These are phyloP conservation scores for Eucalyptus virginea DNA, from an alignment of 345 rosid species.

Conservation along the genomic window DNA sequence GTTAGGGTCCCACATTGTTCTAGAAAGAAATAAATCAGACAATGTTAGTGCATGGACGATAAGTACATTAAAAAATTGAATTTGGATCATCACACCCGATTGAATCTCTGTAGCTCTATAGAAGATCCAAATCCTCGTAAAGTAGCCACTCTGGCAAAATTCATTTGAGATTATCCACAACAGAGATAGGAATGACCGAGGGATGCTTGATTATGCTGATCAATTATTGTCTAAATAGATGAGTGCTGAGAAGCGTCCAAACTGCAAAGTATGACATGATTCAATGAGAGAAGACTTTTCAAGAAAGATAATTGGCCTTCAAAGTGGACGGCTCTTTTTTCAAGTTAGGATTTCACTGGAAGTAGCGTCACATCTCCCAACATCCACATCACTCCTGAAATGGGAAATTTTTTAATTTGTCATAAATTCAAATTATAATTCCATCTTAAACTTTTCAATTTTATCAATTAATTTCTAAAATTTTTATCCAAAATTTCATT, in stretches of 20 bases:
- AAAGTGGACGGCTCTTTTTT: not conserved
- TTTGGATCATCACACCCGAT: not conserved
- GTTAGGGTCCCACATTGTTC: not conserved
- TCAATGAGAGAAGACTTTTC: not conserved
- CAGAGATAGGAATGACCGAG: not conserved
- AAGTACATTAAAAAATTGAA: not conserved
- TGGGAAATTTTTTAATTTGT: not conserved
- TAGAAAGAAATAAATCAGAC: not conserved
- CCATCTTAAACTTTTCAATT: rapidly evolving
- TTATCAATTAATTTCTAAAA: rapidly evolving
- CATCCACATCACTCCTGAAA: not conserved
- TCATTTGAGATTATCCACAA: not conserved
- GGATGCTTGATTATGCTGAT: not conserved
- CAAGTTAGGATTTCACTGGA: not conserved
- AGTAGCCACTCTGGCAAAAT: not conserved
- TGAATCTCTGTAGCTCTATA: not conserved
- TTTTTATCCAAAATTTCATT: rapidly evolving
- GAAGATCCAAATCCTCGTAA: not conserved
- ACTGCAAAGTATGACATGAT: not conserved
- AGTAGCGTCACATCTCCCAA: not conserved
- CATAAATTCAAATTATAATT: not conserved
- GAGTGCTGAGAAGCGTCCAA: not conserved
- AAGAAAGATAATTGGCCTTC: not conserved
- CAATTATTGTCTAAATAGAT: not conserved
- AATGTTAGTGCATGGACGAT: not conserved